Base-by-base conservation (phyloP, 2,329 filamentous ascomycete genomes). In the Neospermospora avenae region DNA sequence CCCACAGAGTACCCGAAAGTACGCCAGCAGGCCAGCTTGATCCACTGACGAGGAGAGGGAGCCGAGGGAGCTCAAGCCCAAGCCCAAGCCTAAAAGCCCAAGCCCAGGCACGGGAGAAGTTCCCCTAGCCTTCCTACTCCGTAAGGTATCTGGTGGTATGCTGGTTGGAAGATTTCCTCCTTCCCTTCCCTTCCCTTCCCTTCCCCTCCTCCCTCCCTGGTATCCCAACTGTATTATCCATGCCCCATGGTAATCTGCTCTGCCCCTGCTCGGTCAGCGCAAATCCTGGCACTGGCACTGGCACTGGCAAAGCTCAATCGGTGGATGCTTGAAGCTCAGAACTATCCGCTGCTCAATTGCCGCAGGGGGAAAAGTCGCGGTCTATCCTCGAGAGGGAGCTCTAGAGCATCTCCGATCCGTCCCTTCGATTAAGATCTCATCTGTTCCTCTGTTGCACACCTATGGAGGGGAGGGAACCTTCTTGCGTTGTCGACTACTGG, bases 51-150 rank as follows among this genome's bases (percentile, higher is more conserved):
- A 22, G 13, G 37, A n/a, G n/a, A n/a, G n/a, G n/a, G n/a, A n/a
- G n/a, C n/a, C n/a, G n/a, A n/a, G n/a, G n/a, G n/a, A n/a, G n/a
- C n/a, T n/a, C n/a, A n/a, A n/a, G n/a, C n/a, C n/a, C n/a, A n/a
- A n/a, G n/a, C n/a, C n/a, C n/a, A n/a, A n/a, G n/a, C n/a, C n/a
- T n/a, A n/a, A n/a, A n/a, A n/a, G n/a, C n/a, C n/a, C n/a, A 34
- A 54, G 48, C 48, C 48, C 48, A 54, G 28, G 51, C 35, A 54
- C 51, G 51, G 51, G 35, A 54, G 35, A 54, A 42, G 28, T 54
- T 54, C 51, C 51, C 51, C 51, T 54, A 54, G 51, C 35, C 16
- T n/a, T 35, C 48, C 48, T 18, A 51, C 11, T 10, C 28, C n/a
- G n/a, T n/a, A n/a, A n/a, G n/a, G n/a, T 31, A 31, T 10, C 28